Evolutionary conservation across 768 basidiomycete genomes (phyloP).

Genomic region (Kondoa subrosea): DNA sequence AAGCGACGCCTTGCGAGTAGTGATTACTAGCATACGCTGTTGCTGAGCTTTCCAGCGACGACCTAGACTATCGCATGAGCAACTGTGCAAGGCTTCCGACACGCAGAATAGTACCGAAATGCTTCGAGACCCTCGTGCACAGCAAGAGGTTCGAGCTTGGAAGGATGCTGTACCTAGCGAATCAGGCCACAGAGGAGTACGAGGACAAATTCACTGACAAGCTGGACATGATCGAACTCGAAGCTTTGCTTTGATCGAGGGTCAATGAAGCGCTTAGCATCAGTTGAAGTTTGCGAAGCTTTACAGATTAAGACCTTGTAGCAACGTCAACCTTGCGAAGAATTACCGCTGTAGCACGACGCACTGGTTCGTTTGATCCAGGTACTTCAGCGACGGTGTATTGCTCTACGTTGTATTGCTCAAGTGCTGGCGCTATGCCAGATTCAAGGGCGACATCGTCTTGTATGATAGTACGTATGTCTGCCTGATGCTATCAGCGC

Average conservation of each 20-base stretch:
- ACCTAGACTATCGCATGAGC: slow-evolving; percentile 35
- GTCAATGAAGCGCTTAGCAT: slow-evolving; percentile 52
- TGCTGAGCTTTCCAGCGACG: slow-evolving; percentile 52
- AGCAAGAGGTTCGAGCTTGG: slow-evolving; percentile 47
- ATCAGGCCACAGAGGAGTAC: background rate
- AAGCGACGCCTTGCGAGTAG: slow-evolving; percentile 58
- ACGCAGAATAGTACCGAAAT: slow-evolving; percentile 44
- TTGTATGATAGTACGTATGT: slow-evolving; percentile 73
- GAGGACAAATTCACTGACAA: slow-evolving; percentile 9
- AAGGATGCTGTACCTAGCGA: slow-evolving; percentile 26
- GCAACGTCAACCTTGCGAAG: background rate
- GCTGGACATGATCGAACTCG: slow-evolving; percentile 57
- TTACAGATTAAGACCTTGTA: slow-evolving; percentile 57
- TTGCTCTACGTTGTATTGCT: slow-evolving; percentile 73
- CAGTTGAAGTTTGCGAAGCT: slow-evolving; percentile 32
- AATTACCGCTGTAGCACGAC: slow-evolving; percentile 22
- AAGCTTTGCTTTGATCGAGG: slow-evolving; percentile 63
- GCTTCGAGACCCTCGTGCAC: slow-evolving; percentile 51
- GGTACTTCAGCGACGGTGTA: slow-evolving; percentile 76
- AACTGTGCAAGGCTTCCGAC: background rate
- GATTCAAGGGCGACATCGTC: slow-evolving; percentile 69
- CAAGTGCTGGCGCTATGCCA: slow-evolving; percentile 58
- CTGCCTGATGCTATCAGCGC: slow-evolving; percentile 34
- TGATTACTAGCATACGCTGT: slow-evolving; percentile 60
- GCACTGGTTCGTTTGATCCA: slow-evolving; percentile 55